phyloP scores from a whole-genome alignment of 768 basidiomycete species.

The Rhodotorula babjevae region DNA sequence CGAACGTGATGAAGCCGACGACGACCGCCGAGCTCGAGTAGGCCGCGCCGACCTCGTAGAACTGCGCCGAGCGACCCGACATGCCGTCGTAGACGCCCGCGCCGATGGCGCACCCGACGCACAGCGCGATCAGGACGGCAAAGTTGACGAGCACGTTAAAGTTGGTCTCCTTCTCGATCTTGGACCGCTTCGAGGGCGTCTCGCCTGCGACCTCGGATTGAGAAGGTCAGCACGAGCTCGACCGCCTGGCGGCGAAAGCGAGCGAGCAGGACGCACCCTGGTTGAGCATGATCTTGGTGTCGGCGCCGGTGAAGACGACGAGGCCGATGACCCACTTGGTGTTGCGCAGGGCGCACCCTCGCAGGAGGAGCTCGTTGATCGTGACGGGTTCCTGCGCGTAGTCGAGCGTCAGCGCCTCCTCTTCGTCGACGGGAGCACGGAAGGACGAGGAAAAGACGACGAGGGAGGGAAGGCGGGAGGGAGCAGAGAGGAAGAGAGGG shows the following conservation, averaged over 20 bases:
- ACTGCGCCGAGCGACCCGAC: constrained; percentile 61
- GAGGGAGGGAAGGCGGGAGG: too few relatives aligned
- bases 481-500: too few relatives aligned
- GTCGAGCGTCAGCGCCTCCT: background rate
- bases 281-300: constrained; percentile 58
- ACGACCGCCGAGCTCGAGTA: constrained; percentile 60
- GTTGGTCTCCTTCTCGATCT: constrained; percentile 97
- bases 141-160: constrained; percentile 98
- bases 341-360: constrained; percentile 90
- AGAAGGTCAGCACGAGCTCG: background rate
- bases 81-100: constrained; percentile 66
- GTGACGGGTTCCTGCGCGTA: constrained; percentile 52
- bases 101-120: constrained; percentile 66
- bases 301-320: constrained; percentile 86
- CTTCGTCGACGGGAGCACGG: too few relatives aligned
- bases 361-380: constrained; percentile 86
- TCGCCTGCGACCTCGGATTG: constrained; percentile 53
- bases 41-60: constrained; percentile 66
- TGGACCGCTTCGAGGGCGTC: constrained; percentile 92
- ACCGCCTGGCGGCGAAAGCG: background rate
- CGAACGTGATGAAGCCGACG: constrained; percentile 82
- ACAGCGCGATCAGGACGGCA: constrained; percentile 68
- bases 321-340: constrained; percentile 91
- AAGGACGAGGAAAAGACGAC: background rate
- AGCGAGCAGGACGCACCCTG: constrained; percentile 33